Evolutionary conservation across 2,329 filamentous ascomycete genomes (phyloP), one percentile per base, ranked within the genome.

Genomic region (Cladosporium sp.): DNA sequence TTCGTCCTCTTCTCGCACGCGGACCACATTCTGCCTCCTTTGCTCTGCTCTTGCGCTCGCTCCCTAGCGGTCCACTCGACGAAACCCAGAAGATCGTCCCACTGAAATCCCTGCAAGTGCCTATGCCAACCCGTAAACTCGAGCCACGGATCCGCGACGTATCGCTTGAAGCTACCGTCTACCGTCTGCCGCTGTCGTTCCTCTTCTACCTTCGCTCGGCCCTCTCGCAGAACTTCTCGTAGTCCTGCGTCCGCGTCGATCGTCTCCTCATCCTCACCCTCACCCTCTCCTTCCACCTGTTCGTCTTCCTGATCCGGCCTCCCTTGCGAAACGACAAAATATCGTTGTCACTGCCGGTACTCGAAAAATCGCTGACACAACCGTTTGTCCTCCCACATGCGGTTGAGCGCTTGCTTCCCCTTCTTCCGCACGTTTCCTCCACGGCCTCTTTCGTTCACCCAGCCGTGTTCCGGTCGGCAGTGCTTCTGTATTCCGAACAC

Each of bases 321-420:
- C 27, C 13, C 27, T 30, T 3, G 27, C 13, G 27, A 30, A 8
- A 30, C 27, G 27, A 13, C 27, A 30, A 30, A 30, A 13, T 30
- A 30, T 30, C 27, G 27, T 30, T 30, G 27, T 13, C 27, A 30
- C 27, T 30, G 27, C 27, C 27, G 27, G 27, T 30, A 30, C 27
- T 48, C 29, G 19, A 48, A 47, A n/a, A 52, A 48, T 8, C 43
- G 38, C 17, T 52, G 20, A 19, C 43, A 52, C 4, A 29, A 42
- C 9, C 15, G n/a, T n/a, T 34, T 19, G 7, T 13, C 17, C 41
- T 11, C 32, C 49, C 37, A 51, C 9, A 47, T 39, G 27, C 38
- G 34, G 34, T 51, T 47, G 7, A 3, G 7, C 7, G 37, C 8
- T 15, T 47, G 36, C 13, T 13, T 22, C 13, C 27, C 13, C 43